Evolutionary conservation across 441 rosid genomes (phyloP).

Genomic region (Capsella rubella): DNA sequence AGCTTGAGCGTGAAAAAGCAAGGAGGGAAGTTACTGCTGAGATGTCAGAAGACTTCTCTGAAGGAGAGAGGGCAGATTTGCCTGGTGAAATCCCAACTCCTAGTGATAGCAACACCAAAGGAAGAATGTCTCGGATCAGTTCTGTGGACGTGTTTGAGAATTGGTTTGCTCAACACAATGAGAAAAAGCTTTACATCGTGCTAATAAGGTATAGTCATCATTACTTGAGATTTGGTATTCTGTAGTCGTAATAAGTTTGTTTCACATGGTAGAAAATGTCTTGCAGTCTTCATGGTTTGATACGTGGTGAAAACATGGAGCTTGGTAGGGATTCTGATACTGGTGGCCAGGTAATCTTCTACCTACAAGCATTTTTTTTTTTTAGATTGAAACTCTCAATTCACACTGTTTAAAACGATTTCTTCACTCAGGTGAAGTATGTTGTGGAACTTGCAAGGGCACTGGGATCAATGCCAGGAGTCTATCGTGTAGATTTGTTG

Average conservation of each 20-base stretch:
- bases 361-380: slow-evolving; percentile 5
- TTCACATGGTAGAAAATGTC: slow-evolving; percentile 8
- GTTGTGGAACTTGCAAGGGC: slow-evolving; percentile 99
- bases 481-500: slow-evolving; percentile 92
- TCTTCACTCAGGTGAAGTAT: slow-evolving; percentile 76
- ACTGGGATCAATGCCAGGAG: slow-evolving; percentile 92
- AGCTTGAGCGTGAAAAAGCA: slow-evolving; percentile 74
- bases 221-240: slow-evolving; percentile 12
- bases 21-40: slow-evolving; percentile 87
- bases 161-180: slow-evolving; percentile 72
- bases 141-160: slow-evolving; percentile 78
- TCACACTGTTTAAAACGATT: neutral
- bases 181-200: slow-evolving; percentile 74
- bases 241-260: slow-evolving; percentile 15
- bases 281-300: slow-evolving; percentile 85
- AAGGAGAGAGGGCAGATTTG: slow-evolving; percentile 87
- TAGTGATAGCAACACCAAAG: slow-evolving; percentile 55
- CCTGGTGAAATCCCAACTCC: slow-evolving; percentile 61
- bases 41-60: slow-evolving; percentile 89
- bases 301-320: slow-evolving; percentile 93
- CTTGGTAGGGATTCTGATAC: slow-evolving; percentile 96
- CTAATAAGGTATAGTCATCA: slow-evolving; percentile 65
- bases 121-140: slow-evolving; percentile 64
- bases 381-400: neutral
- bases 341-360: slow-evolving; percentile 76